Percentiles rank a stretch among this genome's conserved stretches.
Conservation (phyloP, 345 rosid genomes). For the Cochlearia excelsa region DNA sequence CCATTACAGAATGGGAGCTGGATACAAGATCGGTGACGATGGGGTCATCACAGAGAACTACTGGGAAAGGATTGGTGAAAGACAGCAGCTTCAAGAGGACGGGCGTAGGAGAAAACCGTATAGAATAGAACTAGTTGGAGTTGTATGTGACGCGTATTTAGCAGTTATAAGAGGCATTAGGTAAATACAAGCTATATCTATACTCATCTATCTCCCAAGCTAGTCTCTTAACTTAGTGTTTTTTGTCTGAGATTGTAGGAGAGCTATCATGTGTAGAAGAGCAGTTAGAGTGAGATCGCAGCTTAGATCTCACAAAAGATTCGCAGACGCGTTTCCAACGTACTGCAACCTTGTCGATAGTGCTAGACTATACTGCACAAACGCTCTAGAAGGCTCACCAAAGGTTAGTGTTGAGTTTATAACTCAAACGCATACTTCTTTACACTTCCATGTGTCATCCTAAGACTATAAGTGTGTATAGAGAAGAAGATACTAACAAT, state of each 20-base stretch:
- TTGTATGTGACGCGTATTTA: conserved; percentile 88
- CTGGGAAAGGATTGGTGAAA: conserved; percentile 73
- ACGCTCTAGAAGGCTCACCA: conserved; percentile 75
- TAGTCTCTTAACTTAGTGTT: conserved; percentile 4
- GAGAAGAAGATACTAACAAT: not conserved
- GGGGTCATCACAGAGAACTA: conserved; percentile 73
- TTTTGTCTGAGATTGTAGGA: conserved; percentile 47
- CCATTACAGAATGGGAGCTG: conserved; percentile 83
- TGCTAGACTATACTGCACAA: conserved; percentile 85
- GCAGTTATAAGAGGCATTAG: conserved; percentile 95
- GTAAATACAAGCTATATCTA: conserved; percentile 29
- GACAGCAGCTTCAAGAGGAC: conserved; percentile 46
- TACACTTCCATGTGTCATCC: too few species aligned
- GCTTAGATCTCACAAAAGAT: conserved; percentile 83
- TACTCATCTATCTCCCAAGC: not conserved
- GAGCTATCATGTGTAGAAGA: conserved; percentile 84
- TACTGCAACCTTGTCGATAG: conserved; percentile 78
- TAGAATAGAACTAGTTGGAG: conserved; percentile 92
- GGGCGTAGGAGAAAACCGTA: conserved; percentile 66
- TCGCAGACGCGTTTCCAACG: conserved; percentile 73
- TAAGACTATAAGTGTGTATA: too few species aligned
- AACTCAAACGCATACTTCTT: not conserved
- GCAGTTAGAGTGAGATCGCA: conserved; percentile 91
- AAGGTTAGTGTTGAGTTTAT: conserved; percentile 42
- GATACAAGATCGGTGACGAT: conserved; percentile 58